phyloP scores from a whole-genome alignment of 177 flowering plant genomes.

The Vitis hybrid region DNA sequence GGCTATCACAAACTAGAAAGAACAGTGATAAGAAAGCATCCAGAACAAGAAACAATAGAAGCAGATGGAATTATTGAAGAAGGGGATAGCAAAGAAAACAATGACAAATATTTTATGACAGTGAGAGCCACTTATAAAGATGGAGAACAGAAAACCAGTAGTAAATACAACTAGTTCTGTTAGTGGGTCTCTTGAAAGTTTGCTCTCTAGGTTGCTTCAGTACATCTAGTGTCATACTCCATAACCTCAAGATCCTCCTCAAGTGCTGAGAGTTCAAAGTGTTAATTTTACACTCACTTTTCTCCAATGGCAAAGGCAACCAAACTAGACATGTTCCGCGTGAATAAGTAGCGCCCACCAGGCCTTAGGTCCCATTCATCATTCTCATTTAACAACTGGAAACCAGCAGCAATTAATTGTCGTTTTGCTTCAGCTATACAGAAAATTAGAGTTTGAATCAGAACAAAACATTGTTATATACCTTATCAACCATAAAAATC shows the following conservation, averaged over 20 bases:
- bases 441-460: background rate
- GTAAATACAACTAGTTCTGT: background rate
- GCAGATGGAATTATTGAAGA: background rate
- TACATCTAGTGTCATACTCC: background rate
- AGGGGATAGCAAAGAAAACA: background rate
- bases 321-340: conserved; percentile 90
- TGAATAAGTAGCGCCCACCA: conserved; percentile 89
- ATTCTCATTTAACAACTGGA: conserved; percentile 73
- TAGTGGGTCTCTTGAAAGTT: background rate
- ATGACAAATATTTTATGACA: background rate
- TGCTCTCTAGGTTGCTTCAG: background rate
- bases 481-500: background rate
- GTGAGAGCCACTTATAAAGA: background rate
- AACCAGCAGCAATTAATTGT: conserved; percentile 81
- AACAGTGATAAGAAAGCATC: background rate
- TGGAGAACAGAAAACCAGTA: background rate
- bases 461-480: background rate
- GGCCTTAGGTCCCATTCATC: conserved; percentile 92
- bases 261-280: background rate
- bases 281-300: conserved; percentile 51
- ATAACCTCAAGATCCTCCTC: background rate
- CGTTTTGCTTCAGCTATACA: conserved; percentile 86
- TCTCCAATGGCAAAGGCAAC: conserved; percentile 91
- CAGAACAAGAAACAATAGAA: background rate
- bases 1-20: background rate